Base-by-base conservation (phyloP, 306 rosid genomes). In the Glycine tomentella region DNA sequence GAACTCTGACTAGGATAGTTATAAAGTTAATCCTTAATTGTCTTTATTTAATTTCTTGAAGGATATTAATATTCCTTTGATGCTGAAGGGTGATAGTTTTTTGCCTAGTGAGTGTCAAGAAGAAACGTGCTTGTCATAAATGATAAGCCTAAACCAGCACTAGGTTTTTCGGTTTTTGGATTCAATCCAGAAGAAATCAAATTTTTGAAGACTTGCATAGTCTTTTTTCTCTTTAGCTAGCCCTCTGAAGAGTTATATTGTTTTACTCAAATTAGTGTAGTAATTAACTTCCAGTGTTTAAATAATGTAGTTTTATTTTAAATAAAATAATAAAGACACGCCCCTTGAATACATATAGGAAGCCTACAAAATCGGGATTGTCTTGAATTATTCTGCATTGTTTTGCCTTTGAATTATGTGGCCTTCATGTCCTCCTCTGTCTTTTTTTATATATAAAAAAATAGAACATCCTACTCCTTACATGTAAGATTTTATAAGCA, bases 1-100 rank as follows among this genome's bases (percentile, higher is more conserved):
- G 85, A 93, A 88, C 64, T 90, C 71, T 15, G 14, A 66, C 13
- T 73, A 66, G 69, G 61, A 67, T 83, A 56, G n/a, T 59, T 50
- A 9, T 3, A 11, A 34, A 33, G 58, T 55, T 25, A 20, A 73
- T 62, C 40, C 40, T 52, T 71, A 62, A 5, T 62, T 62, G 17
- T 33, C 17, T 62, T 46, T 16, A 59, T 38, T 67, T 38, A 38
- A 38, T 38, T 67, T 74, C 66, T 84, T 78, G 65, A 44, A 55
- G 50, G 76, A 77, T 74, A 66, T 63, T 38, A 38, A 38, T 38
- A 38, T 36, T 36, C 42, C 31, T 20, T 50, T 84, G 11, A 7
- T 62, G 76, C 69, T 74, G 48, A 79, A 57, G 53, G 82, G 53
- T 49, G 45, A 1, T 80, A 63, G 3, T 58, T 55, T 74, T 44